phyloP scores from a whole-genome alignment of 495 filamentous ascomycete genomes.

The Thozetella sp. region DNA sequence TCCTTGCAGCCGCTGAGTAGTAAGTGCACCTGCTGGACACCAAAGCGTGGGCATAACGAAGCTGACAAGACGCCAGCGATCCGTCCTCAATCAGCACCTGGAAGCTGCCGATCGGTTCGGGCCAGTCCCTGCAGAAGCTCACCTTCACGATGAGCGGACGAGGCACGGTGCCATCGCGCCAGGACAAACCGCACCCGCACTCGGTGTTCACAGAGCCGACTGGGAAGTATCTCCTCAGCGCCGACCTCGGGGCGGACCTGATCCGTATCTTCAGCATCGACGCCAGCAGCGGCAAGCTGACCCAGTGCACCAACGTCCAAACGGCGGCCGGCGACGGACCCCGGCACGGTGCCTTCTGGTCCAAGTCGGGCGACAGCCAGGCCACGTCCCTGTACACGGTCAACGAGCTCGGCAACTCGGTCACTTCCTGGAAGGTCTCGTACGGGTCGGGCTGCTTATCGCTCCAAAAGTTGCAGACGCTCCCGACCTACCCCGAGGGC shows the following conservation, averaged over 20 bases:
- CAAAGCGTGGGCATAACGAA: no score
- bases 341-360: conserved; percentile 37
- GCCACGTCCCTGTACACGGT: conserved; percentile 36
- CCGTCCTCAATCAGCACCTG: conserved; percentile 36
- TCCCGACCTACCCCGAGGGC: conserved; percentile 26
- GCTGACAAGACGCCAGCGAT: conserved; percentile 21
- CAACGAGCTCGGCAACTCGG: conserved; percentile 41
- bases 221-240: conserved; percentile 57
- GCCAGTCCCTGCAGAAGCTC: conserved; percentile 39
- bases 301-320: conserved; percentile 27
- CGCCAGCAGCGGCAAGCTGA: conserved; percentile 33
- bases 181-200: conserved; percentile 68
- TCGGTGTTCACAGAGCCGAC: conserved; percentile 67
- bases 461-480: conserved; percentile 26
- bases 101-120: conserved; percentile 25
- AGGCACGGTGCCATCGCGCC: conserved; percentile 50
- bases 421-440: conserved; percentile 32
- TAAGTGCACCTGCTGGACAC: conserved; percentile 17
- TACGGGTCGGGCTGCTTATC: conserved; percentile 28
- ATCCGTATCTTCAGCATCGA: conserved; percentile 60
- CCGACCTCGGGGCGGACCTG: conserved; percentile 70
- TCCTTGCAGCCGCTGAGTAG: conserved; percentile 45
- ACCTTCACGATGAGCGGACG: conserved; percentile 52
- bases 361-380: conserved; percentile 19
- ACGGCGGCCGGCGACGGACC: conserved; percentile 37